Percentiles rank a stretch among this genome's conserved stretches.
Conservation (phyloP, 2,329 filamentous ascomycete species). For the Fusarium sp. region DNA sequence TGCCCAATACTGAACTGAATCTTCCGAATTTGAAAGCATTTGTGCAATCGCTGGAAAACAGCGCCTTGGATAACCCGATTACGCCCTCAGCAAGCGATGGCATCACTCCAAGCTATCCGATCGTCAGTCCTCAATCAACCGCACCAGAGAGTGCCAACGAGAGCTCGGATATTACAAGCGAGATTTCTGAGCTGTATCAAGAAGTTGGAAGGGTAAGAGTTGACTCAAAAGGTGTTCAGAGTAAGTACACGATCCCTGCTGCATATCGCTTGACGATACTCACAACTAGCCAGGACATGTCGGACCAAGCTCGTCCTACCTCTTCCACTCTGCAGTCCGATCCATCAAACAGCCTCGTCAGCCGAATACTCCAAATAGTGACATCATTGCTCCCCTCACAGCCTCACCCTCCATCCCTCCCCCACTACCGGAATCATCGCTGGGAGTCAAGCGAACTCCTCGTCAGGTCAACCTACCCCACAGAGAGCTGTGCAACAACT, state of each 20-base stretch:
- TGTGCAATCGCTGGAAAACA: not conserved
- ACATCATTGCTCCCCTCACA: slow-evolving; percentile 16
- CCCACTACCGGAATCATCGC: slow-evolving; percentile 12
- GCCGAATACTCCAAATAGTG: slow-evolving; percentile 12
- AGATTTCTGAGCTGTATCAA: slow-evolving; percentile 4
- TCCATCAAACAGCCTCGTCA: slow-evolving; percentile 9
- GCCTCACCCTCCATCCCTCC: slow-evolving; percentile 13
- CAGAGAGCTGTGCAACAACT: slow-evolving; percentile 9
- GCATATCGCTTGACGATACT: not conserved
- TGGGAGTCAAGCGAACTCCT: slow-evolving; percentile 8
- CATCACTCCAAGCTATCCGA: not conserved
- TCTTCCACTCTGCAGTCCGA: slow-evolving; percentile 20
- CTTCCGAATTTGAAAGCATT: slow-evolving; percentile 12
- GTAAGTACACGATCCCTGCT: not conserved
- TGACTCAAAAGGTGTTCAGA: slow-evolving; percentile 12
- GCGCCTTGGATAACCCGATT: not conserved
- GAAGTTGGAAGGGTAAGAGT: slow-evolving; percentile 11
- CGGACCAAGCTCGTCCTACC: slow-evolving; percentile 9
- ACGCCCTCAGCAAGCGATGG: slow-evolving; percentile 4
- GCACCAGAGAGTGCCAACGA: not conserved
- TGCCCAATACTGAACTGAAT: slow-evolving; percentile 16
- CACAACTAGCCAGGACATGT: slow-evolving; percentile 1
- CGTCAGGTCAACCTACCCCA: slow-evolving; percentile 16
- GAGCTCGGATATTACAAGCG: not conserved
- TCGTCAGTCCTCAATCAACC: not conserved